phyloP scores from a whole-genome alignment of 371 early-diverging fungal genomes.

The Mucor velutinosus region DNA sequence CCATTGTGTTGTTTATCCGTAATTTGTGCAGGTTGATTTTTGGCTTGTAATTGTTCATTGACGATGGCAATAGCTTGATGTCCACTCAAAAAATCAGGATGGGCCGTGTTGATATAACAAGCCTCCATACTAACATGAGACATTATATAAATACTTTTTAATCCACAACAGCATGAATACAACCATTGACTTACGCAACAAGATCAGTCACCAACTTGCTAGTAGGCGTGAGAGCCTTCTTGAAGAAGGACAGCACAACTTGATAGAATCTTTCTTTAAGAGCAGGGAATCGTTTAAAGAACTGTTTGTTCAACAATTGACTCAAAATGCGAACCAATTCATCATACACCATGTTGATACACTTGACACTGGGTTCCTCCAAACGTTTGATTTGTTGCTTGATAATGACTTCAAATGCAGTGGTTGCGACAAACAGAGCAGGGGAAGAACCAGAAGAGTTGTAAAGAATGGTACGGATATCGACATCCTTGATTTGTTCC shows the following conservation, averaged over 20 bases:
- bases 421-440: slow-evolving; percentile 95
- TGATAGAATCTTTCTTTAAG: slow-evolving; percentile 88
- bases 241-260: slow-evolving; percentile 90
- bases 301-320: slow-evolving; percentile 82
- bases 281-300: slow-evolving; percentile 94
- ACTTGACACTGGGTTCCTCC: slow-evolving; percentile 95
- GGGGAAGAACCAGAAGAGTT: slow-evolving; percentile 98
- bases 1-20: background rate
- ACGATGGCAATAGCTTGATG: slow-evolving; percentile 95
- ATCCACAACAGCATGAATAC: background rate
- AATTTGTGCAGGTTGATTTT: slow-evolving; percentile 49
- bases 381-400: slow-evolving; percentile 96
- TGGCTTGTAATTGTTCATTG: slow-evolving; percentile 71
- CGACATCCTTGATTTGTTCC: no score
- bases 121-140: slow-evolving; percentile 69
- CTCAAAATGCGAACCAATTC: slow-evolving; percentile 93
- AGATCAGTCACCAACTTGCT: slow-evolving; percentile 92
- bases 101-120: slow-evolving; percentile 96
- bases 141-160: background rate
- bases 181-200: slow-evolving; percentile 49
- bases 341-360: slow-evolving; percentile 92
- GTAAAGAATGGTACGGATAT: slow-evolving; percentile 97
- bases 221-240: slow-evolving; percentile 85
- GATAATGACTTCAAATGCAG: slow-evolving; percentile 96
- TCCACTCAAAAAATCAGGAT: slow-evolving; percentile 97